Evolutionary conservation across 2,329 filamentous ascomycete species (phyloP), one percentile per base, ranked within the genome.

Genomic region (Lecanicillium sp.): DNA sequence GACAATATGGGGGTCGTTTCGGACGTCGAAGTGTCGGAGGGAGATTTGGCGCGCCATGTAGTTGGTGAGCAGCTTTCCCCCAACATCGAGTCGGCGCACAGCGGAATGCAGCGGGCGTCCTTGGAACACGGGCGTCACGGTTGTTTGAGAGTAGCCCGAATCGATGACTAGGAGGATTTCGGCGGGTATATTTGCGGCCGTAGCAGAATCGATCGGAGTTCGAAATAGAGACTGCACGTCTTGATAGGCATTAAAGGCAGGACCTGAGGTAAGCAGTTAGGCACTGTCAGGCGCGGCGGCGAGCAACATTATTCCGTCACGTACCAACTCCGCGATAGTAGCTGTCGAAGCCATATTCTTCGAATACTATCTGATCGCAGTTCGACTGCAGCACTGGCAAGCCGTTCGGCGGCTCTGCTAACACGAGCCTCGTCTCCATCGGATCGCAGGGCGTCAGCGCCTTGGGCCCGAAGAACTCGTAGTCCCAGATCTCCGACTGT

Each of bases 311-410:
- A 14, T 50, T 52, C 21, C 15, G 20, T 19, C 24, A 57, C 71
- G 51, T 63, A 79, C 87, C 87, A 54, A 87, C 72, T 49, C 80
- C 83, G 52, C 93, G 81, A 55, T 85, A 86, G 67, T 95, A 95
- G 55, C 86, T 85, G 10, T 84, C 79, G 66, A 98, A 98, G 2
- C 88, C 88, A 70, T 93, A 98, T 63, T 97, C 90, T 62, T 98
- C 93, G 71, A 98, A 97, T 1, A 97, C 81, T 61, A 98, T 89
- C 70, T 98, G 91, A 61, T 98, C 93, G 57, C 88, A 90, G 63
- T 96, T 93, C 32, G 84, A 80, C 66, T 96, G 90, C 54, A 98
- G 69, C 11, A 83, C 81, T 1, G 85, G 83, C 48, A 95, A 75
- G 4, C 84, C 83, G 66, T 94, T 95, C 4, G 90, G 85, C 38